A percentile compares a stretch with the other conserved stretches of the same genome.
These are phyloP conservation scores for Gymnopilus dilepis DNA, from an alignment of 768 basidiomycete genomes.

Conservation along the genomic window DNA sequence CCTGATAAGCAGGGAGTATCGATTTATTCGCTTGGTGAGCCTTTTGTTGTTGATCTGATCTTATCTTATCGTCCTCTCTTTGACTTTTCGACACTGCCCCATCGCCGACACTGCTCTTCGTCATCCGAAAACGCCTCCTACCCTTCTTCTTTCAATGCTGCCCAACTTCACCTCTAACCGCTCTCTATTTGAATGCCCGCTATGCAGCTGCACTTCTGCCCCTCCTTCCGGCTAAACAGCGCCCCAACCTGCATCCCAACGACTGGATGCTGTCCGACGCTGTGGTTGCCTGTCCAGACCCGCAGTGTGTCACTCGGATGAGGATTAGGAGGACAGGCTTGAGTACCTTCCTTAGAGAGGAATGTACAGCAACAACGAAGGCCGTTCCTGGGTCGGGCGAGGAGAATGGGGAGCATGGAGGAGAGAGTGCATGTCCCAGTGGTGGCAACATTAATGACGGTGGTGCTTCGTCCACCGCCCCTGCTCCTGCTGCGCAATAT, in stretches of 20 bases:
- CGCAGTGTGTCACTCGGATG: too few species aligned
- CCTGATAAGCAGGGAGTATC: constrained; percentile 70
- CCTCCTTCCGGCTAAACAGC: constrained; percentile 71
- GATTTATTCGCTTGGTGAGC: constrained; percentile 66
- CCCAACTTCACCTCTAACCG: neutral
- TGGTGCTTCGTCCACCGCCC: too few species aligned
- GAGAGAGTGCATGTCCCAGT: too few species aligned
- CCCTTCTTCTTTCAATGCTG: neutral
- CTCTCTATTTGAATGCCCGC: neutral
- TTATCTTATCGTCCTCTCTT: neutral
- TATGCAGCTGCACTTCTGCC: constrained; percentile 61
- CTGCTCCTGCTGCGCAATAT: too few species aligned
- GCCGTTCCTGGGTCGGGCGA: too few species aligned
- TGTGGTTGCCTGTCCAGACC: too few species aligned
- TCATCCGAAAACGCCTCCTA: neutral
- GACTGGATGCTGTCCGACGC: too few species aligned
- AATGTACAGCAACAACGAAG: too few species aligned
- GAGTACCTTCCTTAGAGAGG: too few species aligned
- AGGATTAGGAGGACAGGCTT: too few species aligned
- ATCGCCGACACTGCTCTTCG: neutral
- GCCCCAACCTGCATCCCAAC: constrained; percentile 48
- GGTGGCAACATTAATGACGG: too few species aligned
- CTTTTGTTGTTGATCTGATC: neutral
- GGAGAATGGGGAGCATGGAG: too few species aligned
- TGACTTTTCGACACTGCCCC: neutral